Base-by-base conservation (phyloP, 2,329 filamentous ascomycete genomes). In the Fusarium goolgardi region DNA sequence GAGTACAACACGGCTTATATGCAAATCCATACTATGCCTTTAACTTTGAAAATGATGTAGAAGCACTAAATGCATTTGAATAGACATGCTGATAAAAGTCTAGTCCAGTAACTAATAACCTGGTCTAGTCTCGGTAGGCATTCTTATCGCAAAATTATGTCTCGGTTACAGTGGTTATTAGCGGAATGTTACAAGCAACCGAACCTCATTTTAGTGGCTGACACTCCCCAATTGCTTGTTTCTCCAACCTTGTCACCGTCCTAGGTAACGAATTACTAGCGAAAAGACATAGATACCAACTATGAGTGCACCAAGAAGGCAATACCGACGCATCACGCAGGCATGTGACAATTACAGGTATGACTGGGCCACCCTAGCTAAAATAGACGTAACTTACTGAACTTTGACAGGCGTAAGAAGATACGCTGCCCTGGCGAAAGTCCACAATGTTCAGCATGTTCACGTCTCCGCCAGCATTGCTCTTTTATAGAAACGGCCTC, bases 331-430 rank as follows among this genome's bases (percentile, higher is more conserved):
- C 6, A 59, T 59, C 4, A 45, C 54, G 10, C 63, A 63, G 2
- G 65, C 65, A 2, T 67, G 65, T 8, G 59, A 67, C 3, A 67
- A 67, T 25, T 67, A 63, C 50, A 54, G 65, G 65, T 67, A 63
- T 9, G n/a, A 3, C 16, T 3, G 1, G 13, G 10, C 0, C 3
- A 0, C 7, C 6, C 16, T 10, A 3, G 2, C 3, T 6, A 43
- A 5, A 1, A 4, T 0, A 20, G 20, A 6, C 1, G 8, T 20
- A 3, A n/a, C 23, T 13, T 11, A 15, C 58, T 44, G 13, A 52
- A 7, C 1, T 4, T 1, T 25, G 11, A 8, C 12, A 67, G 66
- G 0, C 65, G 66, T 3, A 69, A 69, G 21, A 69, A 69, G 40
- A 59, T 69, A 20, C 66, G 66, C 2, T 69, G 66, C 2, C 66